phyloP scores from a whole-genome alignment of 352 stramenopile species.

The Phytophthora sp. region DNA sequence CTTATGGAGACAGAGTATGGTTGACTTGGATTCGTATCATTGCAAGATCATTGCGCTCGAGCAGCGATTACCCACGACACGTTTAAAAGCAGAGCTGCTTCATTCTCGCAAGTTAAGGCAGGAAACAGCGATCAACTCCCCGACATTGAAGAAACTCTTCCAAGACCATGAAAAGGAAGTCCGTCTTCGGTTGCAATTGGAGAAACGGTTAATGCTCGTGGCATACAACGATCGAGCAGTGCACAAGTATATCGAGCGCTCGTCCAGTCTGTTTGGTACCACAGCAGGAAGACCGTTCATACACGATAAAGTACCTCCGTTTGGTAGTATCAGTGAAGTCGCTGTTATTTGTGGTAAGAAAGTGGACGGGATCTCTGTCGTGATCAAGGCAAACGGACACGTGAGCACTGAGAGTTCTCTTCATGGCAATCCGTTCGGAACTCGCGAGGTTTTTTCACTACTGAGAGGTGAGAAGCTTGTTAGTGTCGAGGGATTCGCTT shows the following conservation, averaged over 20 bases:
- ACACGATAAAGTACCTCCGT: slow-evolving; percentile 69
- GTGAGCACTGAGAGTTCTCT: slow-evolving; percentile 53
- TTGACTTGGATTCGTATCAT: slow-evolving; percentile 56
- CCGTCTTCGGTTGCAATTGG: slow-evolving; percentile 57
- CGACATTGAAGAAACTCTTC: slow-evolving; percentile 81
- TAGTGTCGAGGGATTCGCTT: slow-evolving; percentile 72
- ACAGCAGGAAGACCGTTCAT: slow-evolving; percentile 51
- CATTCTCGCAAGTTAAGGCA: slow-evolving; percentile 36
- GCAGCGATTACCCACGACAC: slow-evolving; percentile 38
- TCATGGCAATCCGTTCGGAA: slow-evolving; percentile 75
- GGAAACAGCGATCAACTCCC: slow-evolving; percentile 49
- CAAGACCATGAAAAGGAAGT: slow-evolving; percentile 66
- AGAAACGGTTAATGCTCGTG: slow-evolving; percentile 77
- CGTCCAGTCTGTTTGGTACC: slow-evolving; percentile 53
- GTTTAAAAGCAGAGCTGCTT: slow-evolving; percentile 33
- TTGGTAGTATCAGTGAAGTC: slow-evolving; percentile 71
- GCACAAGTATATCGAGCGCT: slow-evolving; percentile 72
- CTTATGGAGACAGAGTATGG: slow-evolving; percentile 46
- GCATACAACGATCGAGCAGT: slow-evolving; percentile 72
- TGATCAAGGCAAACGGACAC: slow-evolving; percentile 61
- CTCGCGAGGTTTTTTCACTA: slow-evolving; percentile 66
- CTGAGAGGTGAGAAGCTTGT: slow-evolving; percentile 63
- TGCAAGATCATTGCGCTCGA: slow-evolving; percentile 53
- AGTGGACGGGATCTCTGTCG: slow-evolving; percentile 67
- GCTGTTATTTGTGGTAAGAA: slow-evolving; percentile 69